phyloP scores from a whole-genome alignment of 1,284 basidiomycete genomes.

The Macrocybe sp. region DNA sequence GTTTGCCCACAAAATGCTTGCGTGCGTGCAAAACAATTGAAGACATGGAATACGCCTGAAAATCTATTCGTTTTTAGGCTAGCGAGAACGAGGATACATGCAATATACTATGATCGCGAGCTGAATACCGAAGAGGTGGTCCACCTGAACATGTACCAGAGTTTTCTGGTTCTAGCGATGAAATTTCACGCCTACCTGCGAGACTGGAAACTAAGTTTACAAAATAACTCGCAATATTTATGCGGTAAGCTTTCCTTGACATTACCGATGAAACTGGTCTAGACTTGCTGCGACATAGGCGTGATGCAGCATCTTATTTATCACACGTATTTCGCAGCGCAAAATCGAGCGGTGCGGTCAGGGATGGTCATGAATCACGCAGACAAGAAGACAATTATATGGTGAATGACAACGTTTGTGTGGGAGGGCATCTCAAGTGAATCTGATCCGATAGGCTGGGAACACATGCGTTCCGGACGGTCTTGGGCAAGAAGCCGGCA shows the following conservation, averaged over 20 bases:
- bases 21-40: constrained; percentile 37
- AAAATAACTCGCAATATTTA: too few relatives aligned
- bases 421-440: not conserved
- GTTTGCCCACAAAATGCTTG: constrained; percentile 66
- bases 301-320: constrained; percentile 55
- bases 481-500: constrained; percentile 54
- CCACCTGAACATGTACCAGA: constrained; percentile 83
- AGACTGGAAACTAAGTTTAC: constrained; percentile 32
- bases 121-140: constrained; percentile 66
- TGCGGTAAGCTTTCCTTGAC: too few relatives aligned
- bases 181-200: constrained; percentile 85
- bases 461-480: constrained; percentile 65
- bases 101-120: constrained; percentile 71
- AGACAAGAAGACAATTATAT: constrained; percentile 49
- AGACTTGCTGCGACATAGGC: constrained; percentile 28
- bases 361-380: constrained; percentile 29
- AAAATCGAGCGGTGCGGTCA: constrained; percentile 31
- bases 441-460: constrained; percentile 62
- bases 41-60: constrained; percentile 4
- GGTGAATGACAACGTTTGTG: constrained; percentile 40
- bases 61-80: constrained; percentile 35
- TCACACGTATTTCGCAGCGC: constrained; percentile 50
- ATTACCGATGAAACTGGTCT: not conserved
- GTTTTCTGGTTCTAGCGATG: constrained; percentile 81
- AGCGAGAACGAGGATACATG: constrained; percentile 64